phyloP scores from a whole-genome alignment of 371 early-diverging fungal species.

The Paraphysoderma sedebokerense region DNA sequence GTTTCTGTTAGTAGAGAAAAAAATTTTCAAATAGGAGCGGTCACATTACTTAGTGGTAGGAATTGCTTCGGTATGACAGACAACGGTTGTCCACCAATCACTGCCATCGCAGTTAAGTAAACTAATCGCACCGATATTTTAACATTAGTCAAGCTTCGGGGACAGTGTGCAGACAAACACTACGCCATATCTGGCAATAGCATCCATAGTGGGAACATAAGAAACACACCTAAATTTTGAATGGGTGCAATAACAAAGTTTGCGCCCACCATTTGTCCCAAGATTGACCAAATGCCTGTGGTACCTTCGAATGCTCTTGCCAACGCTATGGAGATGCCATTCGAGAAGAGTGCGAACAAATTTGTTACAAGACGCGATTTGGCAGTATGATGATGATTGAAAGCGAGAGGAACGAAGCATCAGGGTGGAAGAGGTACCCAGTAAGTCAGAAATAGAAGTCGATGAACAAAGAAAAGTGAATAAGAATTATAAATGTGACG shows the following conservation, averaged over 20 bases:
- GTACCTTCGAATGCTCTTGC: slow-evolving; percentile 27
- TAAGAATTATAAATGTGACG: no score
- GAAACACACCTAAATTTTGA: slow-evolving; percentile 49
- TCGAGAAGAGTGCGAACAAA: no score
- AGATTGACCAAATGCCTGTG: slow-evolving; percentile 30
- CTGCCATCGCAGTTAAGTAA: slow-evolving; percentile 63
- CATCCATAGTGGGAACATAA: neutral
- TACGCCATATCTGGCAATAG: neutral
- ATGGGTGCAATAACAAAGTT: slow-evolving; percentile 61
- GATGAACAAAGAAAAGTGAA: no score
- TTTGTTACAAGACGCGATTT: no score
- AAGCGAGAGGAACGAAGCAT: no score
- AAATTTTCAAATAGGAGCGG: slow-evolving; percentile 57
- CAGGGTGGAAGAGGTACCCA: no score
- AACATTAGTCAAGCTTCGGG: neutral
- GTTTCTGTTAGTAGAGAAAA: no score
- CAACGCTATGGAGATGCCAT: slow-evolving; percentile 28
- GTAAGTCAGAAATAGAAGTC: no score
- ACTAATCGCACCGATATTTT: slow-evolving; percentile 17
- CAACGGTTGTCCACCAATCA: slow-evolving; percentile 53
- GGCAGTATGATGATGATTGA: no score
- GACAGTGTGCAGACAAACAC: neutral
- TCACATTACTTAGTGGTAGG: slow-evolving; percentile 55
- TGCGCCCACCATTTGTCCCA: slow-evolving; percentile 42
- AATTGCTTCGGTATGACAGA: no score